Evolutionary conservation across 805 yeast species (phyloP).

Genomic region (Wickerhamomyces ciferrii): DNA sequence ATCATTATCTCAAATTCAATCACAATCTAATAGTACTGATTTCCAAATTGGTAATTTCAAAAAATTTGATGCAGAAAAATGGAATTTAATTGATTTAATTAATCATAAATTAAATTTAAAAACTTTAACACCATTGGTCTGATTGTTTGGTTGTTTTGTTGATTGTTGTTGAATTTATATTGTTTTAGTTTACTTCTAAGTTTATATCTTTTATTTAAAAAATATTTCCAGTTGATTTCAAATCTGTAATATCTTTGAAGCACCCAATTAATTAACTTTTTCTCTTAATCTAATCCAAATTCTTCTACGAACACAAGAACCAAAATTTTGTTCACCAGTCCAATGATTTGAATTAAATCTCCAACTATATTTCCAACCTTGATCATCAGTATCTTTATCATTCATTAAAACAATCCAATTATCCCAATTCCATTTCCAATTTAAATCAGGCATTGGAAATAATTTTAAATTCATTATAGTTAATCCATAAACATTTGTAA

Average conservation of each 20-base stretch:
- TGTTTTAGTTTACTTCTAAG: background rate
- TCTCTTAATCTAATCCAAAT: slow-evolving; percentile 48
- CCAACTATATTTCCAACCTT: slow-evolving; percentile 76
- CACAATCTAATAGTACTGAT: slow-evolving; percentile 1
- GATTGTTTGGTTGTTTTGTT: too few species aligned
- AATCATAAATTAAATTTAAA: slow-evolving; percentile 12
- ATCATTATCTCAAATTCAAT: slow-evolving; percentile 21
- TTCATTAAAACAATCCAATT: slow-evolving; percentile 72
- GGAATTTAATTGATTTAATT: slow-evolving; percentile 13
- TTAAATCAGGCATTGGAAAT: slow-evolving; percentile 45
- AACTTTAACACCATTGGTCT: background rate
- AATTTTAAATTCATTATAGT: slow-evolving; percentile 15
- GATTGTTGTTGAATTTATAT: background rate
- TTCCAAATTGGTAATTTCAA: slow-evolving; percentile 11
- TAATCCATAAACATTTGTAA: slow-evolving; percentile 18
- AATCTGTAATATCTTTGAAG: too few species aligned
- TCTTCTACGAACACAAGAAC: slow-evolving; percentile 62
- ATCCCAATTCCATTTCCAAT: slow-evolving; percentile 67
- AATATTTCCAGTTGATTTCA: background rate
- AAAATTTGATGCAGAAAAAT: slow-evolving; percentile 18
- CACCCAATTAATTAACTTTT: background rate
- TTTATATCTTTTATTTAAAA: background rate
- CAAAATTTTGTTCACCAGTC: slow-evolving; percentile 58
- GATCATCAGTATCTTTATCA: slow-evolving; percentile 62
- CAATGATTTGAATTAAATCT: slow-evolving; percentile 43